Evolutionary conservation across 139 green algal genomes (phyloP), one percentile per base, ranked within the genome.

Genomic region (Tetraselmis striata): DNA sequence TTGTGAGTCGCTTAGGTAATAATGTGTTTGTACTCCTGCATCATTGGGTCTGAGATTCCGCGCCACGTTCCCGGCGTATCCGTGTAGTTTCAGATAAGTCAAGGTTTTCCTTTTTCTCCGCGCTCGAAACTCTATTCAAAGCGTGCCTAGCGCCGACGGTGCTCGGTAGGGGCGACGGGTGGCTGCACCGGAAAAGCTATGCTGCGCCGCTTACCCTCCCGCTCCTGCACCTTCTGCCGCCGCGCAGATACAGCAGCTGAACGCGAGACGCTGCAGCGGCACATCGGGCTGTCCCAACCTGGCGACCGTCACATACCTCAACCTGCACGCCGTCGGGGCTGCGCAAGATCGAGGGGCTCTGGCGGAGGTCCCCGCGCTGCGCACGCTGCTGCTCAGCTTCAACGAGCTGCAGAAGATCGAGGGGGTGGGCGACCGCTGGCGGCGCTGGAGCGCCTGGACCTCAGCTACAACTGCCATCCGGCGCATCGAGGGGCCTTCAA

Each of bases 321-420:
- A 91, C 27, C 80, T 95, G 26, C 86, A 91, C 79, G 84, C 86
- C 85, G 89, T 85, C 67, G 81, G 76, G 94, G 23, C 77, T 93
- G 1, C 78, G 85, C 2, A 86, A 82, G 77, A 85, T 91, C 28
- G 89, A 89, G 81, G 78, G 32, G 23, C 29, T 79, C 84, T 79
- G 67, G 75, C 45, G 24, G 78, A 82, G 27, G 28, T 82, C 29
- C 78, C 78, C 2, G 22, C 28, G 25, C 77, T 81, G 31, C 77
- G 11, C 31, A 81, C 5, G 1, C 74, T 89, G 23, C 58, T 91
- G 58, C 80, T 93, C 32, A 94, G 82, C 59, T 94, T 89, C 91
- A 95, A 95, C 79, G 84, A 91, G 77, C 75, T 95, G 18, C 76
- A 81, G 1, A 88, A 81, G 25, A 84, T 96, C 59, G 89, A 94